Evolutionary conservation across 2,329 filamentous ascomycete genomes (phyloP).

Genomic region (Aspergillus ochraceoroseus): DNA sequence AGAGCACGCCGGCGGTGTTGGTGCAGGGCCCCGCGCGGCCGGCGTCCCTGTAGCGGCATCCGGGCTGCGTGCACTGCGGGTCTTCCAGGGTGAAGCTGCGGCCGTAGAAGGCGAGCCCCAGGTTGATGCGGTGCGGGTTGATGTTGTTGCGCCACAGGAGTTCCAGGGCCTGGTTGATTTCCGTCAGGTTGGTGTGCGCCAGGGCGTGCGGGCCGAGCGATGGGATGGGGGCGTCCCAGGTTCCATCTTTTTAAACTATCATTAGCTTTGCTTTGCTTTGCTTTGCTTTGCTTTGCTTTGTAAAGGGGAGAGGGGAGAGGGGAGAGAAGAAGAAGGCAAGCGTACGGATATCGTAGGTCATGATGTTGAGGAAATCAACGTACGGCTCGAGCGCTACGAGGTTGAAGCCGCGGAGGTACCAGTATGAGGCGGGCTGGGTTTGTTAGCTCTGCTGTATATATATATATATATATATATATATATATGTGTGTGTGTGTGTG

Average conservation of each 20-base stretch:
- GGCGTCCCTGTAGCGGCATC: conserved; percentile 9
- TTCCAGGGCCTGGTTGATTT: conserved; percentile 34
- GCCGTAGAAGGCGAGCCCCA: conserved; percentile 49
- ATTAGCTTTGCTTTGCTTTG: neutral
- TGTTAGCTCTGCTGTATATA: no score
- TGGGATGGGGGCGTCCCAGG: conserved; percentile 22
- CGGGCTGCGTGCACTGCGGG: conserved; percentile 8
- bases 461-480: no score
- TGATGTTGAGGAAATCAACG: conserved; percentile 22
- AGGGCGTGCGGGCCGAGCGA: conserved; percentile 14
- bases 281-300: no score
- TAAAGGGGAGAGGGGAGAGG: neutral
- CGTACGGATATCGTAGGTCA: conserved; percentile 23
- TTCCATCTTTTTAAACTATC: conserved; percentile 14
- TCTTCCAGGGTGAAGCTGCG: conserved; percentile 15
- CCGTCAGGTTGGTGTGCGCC: conserved; percentile 28
- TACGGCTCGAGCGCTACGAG: conserved; percentile 12
- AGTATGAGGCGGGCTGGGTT: conserved; percentile 16
- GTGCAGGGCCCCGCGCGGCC: conserved; percentile 12
- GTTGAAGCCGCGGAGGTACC: conserved; percentile 17
- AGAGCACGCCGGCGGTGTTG: conserved; percentile 6
- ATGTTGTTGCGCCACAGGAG: conserved; percentile 48
- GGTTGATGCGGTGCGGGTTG: conserved; percentile 37
- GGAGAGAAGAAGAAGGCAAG: neutral
- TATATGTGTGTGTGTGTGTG: no score